Evolutionary conservation across 768 basidiomycete species (phyloP).

Genomic region (Rhodotorula kratochvilovae): DNA sequence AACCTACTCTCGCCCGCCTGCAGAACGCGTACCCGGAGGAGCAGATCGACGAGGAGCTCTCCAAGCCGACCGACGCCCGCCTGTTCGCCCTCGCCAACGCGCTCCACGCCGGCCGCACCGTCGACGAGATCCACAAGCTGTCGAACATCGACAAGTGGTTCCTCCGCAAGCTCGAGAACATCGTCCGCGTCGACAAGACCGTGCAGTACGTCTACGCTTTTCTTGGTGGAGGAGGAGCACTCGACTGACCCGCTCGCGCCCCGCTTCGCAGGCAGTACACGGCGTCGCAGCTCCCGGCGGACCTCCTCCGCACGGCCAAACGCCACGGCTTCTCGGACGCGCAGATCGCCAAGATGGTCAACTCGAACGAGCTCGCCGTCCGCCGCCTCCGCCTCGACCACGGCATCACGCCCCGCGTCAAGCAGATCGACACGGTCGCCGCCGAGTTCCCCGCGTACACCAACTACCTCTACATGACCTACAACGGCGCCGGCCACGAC

Average conservation of each 20-base stretch:
- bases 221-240: neutral
- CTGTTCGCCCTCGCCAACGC: constrained; percentile 94
- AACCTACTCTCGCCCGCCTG: neutral
- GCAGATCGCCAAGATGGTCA: constrained; percentile 73
- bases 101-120: constrained; percentile 83
- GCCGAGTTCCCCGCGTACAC: constrained; percentile 98
- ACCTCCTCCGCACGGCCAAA: constrained; percentile 73
- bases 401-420: constrained; percentile 81
- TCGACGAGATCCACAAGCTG: constrained; percentile 96
- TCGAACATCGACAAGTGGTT: constrained; percentile 99
- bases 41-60: constrained; percentile 84
- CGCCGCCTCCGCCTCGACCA: constrained; percentile 80
- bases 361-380: constrained; percentile 87
- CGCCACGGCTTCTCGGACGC: constrained; percentile 94
- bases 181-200: constrained; percentile 71
- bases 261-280: constrained; percentile 18
- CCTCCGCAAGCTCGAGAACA: constrained; percentile 76
- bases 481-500: constrained; percentile 94
- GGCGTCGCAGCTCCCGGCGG: constrained; percentile 47
- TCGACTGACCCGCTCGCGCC: neutral
- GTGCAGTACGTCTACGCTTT: constrained; percentile 60
- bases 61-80: constrained; percentile 93
- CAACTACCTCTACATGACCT: constrained; percentile 97
- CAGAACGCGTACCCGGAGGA: constrained; percentile 56
- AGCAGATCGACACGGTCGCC: constrained; percentile 98